Percentiles rank a stretch among this genome's conserved stretches.
These are phyloP conservation scores for Chaetoscypha palmicola DNA, from an alignment of 2,329 filamentous ascomycete species.

Conservation along the genomic window DNA sequence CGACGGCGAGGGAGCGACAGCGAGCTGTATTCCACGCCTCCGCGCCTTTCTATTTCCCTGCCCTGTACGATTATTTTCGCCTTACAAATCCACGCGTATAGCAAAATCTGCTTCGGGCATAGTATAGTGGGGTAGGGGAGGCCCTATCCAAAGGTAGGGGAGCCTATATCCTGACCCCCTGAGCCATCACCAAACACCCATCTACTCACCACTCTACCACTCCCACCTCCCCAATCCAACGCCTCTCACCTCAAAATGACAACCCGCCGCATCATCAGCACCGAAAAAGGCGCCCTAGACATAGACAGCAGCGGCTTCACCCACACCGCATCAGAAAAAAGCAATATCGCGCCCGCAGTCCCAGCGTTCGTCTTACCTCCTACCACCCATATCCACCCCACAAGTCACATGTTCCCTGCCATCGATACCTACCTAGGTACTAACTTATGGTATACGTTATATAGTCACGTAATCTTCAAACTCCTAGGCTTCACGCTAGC, in stretches of 20 bases:
- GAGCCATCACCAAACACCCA: too few species aligned
- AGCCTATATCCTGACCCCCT: too few species aligned
- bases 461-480: constrained; percentile 78
- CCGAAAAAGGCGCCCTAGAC: constrained; percentile 60
- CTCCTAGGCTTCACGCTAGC: constrained; percentile 83
- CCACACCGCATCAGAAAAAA: constrained; percentile 46
- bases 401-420: constrained; percentile 6
- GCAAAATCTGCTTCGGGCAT: too few species aligned
- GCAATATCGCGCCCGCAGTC: constrained; percentile 74
- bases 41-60: too few species aligned
- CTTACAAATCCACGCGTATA: too few species aligned
- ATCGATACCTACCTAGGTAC: constrained; percentile 10
- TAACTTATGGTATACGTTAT: constrained; percentile 1
- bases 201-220: too few species aligned
- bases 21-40: too few species aligned
- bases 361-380: constrained; percentile 54
- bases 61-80: too few species aligned
- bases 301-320: constrained; percentile 44
- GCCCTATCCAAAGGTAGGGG: too few species aligned
- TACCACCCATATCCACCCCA: not conserved
- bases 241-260: constrained; percentile 47
- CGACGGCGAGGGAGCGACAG: too few species aligned
- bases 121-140: too few species aligned
- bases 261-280: constrained; percentile 56
- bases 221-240: not conserved